Evolutionary conservation across 2,329 filamentous ascomycete species (phyloP), one percentile per base, ranked within the genome.

Genomic region (Paraphoma sp.): DNA sequence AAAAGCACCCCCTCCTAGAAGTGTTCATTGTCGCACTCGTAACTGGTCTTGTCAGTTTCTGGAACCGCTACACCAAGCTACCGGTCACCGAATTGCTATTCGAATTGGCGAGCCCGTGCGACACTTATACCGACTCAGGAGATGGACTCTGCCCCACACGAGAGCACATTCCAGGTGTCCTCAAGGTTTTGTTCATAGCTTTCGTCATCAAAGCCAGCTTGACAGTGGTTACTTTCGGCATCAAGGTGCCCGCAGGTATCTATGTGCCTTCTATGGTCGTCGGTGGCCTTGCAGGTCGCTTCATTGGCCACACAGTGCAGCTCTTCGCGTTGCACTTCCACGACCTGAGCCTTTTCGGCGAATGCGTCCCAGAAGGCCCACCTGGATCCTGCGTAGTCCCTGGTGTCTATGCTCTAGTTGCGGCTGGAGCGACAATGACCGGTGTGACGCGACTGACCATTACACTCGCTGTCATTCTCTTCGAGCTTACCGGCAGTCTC

Each of bases 221-320:
- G 42, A 98, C 95, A 0, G 88, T 90, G 45, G 89, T 97, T 63
- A 97, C 94, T 0, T 98, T 98, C 77, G 94, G 94, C 28, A 93
- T 97, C 72, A 98, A 98, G 83, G 88, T 98, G 0, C 95, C 95
- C 9, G 93, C 94, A 1, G 95, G 95, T 61, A 97, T 99, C 65
- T 99, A 99, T 68, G 93, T 99, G 1, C 95, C 95, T 3, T 97
- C 94, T 67, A 99, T 99, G 95, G 95, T 98, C 29, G 92, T 98
- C 16, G 95, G 95, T 62, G 95, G 95, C 70, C 81, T 99, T 16
- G 89, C 97, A 81, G 94, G 94, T 30, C 88, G 94, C 7, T 88
- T 95, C 44, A 86, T 97, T 11, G 95, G 95, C 1, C 95, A 98
- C 74, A 76, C 88, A 6, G 87, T 93, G 0, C 94, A 98, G 73